Percentiles rank a stretch among this genome's conserved stretches.
These are phyloP conservation scores for Biancaea sappan DNA, from an alignment of 306 rosid species.

Conservation along the genomic window DNA sequence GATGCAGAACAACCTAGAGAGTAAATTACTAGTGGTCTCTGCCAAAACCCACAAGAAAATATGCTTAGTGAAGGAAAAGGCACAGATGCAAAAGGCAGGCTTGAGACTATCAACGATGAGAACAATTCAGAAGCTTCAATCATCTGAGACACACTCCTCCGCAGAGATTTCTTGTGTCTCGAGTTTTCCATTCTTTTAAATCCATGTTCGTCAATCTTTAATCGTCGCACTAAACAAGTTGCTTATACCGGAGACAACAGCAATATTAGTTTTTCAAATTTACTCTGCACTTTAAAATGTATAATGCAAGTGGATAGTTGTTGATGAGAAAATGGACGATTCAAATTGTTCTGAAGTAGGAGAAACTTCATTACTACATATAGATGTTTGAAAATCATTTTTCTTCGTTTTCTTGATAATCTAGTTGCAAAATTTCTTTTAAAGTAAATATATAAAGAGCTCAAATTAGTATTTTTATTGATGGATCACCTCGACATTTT, in stretches of 20 bases:
- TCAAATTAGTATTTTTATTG: too few species aligned
- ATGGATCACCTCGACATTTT: too few species aligned
- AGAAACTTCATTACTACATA: not conserved
- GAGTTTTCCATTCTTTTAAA: slow-evolving; percentile 27
- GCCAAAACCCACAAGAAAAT: slow-evolving; percentile 47
- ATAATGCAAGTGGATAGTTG: not conserved
- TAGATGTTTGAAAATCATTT: too few species aligned
- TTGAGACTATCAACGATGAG: slow-evolving; percentile 50
- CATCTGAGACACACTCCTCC: slow-evolving; percentile 4
- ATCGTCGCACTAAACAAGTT: not conserved
- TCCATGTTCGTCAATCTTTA: not conserved
- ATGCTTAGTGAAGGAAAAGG: slow-evolving; percentile 48
- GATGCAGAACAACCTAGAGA: slow-evolving; percentile 58
- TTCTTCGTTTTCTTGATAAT: too few species aligned
- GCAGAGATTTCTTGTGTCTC: slow-evolving; percentile 30
- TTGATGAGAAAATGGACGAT: not conserved
- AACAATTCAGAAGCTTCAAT: slow-evolving; percentile 40
- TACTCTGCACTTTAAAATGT: too few species aligned
- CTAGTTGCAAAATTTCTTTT: too few species aligned
- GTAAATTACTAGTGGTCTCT: slow-evolving; percentile 44
- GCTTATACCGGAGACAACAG: not conserved
- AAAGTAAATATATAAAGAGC: too few species aligned
- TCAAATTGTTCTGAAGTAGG: not conserved
- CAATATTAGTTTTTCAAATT: not conserved
- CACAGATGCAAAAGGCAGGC: slow-evolving; percentile 48